A percentile compares a stretch with the other conserved stretches of the same genome.
Evolutionary conservation across 1,284 basidiomycete genomes (phyloP).

Genomic region (Ceratobasidium sp.): DNA sequence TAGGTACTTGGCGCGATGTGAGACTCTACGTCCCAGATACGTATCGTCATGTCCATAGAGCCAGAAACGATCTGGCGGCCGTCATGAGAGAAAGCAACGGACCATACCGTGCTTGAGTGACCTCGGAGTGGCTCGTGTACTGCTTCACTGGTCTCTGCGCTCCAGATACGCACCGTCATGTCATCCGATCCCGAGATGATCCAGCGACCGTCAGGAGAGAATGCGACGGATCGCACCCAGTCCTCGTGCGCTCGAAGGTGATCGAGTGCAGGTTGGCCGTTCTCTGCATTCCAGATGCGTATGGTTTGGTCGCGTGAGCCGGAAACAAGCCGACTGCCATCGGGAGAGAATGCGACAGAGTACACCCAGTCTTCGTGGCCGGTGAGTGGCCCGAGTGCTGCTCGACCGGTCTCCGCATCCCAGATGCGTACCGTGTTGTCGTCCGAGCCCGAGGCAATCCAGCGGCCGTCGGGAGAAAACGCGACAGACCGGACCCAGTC

Average conservation of each 20-base stretch:
- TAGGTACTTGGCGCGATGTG: neutral
- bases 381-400: neutral
- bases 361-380: neutral
- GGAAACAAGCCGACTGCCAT: neutral
- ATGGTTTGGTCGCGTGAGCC: neutral
- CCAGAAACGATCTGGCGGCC: neutral
- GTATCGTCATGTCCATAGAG: neutral
- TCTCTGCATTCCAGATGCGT: slow-evolving; percentile 6
- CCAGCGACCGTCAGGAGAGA: slow-evolving; percentile 22
- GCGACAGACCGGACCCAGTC: neutral
- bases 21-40: neutral
- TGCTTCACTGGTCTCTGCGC: slow-evolving; percentile 6
- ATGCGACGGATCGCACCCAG: no score
- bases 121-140: neutral
- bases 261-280: neutral
- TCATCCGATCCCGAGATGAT: slow-evolving; percentile 40
- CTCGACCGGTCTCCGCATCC: neutral
- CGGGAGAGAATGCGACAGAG: slow-evolving; percentile 2
- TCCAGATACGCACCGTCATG: slow-evolving; percentile 39
- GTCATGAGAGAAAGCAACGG: neutral
- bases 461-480: slow-evolving; percentile 32
- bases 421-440: slow-evolving; percentile 30
- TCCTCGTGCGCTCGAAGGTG: no score
- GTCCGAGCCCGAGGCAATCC: neutral
- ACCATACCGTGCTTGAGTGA: neutral